These are phyloP conservation scores for Leccinum imitatum DNA, from an alignment of 768 basidiomycete species.

Conservation along the genomic window DNA sequence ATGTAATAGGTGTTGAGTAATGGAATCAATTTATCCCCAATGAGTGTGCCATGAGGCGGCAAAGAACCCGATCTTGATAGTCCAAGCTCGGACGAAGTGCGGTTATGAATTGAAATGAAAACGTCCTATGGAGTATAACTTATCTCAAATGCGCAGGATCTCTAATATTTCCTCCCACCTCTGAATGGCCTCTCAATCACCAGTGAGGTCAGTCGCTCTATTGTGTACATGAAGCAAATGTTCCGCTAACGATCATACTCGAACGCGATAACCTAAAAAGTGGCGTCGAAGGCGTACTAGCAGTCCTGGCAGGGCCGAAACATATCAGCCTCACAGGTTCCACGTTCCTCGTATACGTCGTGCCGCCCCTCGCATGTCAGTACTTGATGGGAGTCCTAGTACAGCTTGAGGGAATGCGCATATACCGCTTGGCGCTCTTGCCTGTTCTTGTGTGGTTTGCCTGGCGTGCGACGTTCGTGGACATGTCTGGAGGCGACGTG, in stretches of 20 bases:
- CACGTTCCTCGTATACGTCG: slow-evolving; percentile 36
- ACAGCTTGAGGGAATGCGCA: slow-evolving; percentile 40
- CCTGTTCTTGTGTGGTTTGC: slow-evolving; percentile 45
- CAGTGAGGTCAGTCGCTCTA: slow-evolving; percentile 4
- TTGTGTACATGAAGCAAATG: not conserved
- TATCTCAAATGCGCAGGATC: not conserved
- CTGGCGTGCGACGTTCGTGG: slow-evolving; percentile 38
- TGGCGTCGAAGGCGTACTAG: slow-evolving; percentile 1
- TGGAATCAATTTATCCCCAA: not conserved
- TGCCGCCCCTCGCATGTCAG: slow-evolving; percentile 47
- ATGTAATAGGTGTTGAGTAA: not conserved
- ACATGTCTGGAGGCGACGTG: slow-evolving; percentile 23
- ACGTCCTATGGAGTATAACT: not conserved
- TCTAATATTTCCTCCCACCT: not conserved
- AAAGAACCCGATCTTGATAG: not conserved
- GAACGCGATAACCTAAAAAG: not conserved
- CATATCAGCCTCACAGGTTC: slow-evolving; percentile 9
- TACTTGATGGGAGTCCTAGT: slow-evolving; percentile 56
- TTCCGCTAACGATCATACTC: not conserved
- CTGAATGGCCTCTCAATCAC: slow-evolving; percentile 1
- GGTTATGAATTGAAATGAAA: not conserved
- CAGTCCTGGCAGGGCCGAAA: slow-evolving; percentile 1
- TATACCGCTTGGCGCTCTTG: slow-evolving; percentile 48
- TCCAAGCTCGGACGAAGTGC: slow-evolving; percentile 1
- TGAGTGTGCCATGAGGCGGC: not conserved